Percentiles rank a stretch among this genome's conserved stretches.
Evolutionary conservation across 495 filamentous ascomycete genomes (phyloP).

Genomic region (Pseudoneurospora amorphoporcata): DNA sequence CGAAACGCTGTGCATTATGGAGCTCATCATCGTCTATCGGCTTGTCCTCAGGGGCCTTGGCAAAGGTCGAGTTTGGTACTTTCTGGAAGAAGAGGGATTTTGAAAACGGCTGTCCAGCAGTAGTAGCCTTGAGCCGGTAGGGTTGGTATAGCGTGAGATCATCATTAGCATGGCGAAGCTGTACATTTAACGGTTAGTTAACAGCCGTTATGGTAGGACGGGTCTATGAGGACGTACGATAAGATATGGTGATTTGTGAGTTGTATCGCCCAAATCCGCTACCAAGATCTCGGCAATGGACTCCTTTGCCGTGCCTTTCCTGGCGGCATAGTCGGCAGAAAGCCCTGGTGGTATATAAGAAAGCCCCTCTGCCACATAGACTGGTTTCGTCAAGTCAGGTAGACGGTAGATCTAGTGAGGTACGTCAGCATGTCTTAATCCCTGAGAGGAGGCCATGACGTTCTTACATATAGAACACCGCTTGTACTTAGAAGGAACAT

Average conservation of each 20-base stretch:
- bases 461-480: slow-evolving; percentile 62
- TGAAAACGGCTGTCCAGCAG: slow-evolving; percentile 22
- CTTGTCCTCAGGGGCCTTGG: slow-evolving; percentile 37
- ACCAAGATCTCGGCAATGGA: slow-evolving; percentile 65
- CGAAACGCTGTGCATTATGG: slow-evolving; percentile 15
- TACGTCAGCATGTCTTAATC: slow-evolving; percentile 4
- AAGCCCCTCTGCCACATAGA: slow-evolving; percentile 59
- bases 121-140: slow-evolving; percentile 36
- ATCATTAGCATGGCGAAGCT: slow-evolving; percentile 69
- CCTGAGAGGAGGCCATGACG: not conserved
- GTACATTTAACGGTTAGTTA: slow-evolving; percentile 2
- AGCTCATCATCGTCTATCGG: slow-evolving; percentile 28
- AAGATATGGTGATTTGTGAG: slow-evolving; percentile 61
- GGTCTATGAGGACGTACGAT: slow-evolving; percentile 41
- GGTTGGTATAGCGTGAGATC: slow-evolving; percentile 86
- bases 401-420: slow-evolving; percentile 48
- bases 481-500: slow-evolving; percentile 63
- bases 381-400: slow-evolving; percentile 47
- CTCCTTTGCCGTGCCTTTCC: slow-evolving; percentile 60
- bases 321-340: slow-evolving; percentile 54
- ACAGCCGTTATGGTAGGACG: not conserved
- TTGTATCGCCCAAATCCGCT: slow-evolving; percentile 71
- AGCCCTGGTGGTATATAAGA: slow-evolving; percentile 69
- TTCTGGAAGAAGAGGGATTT: slow-evolving; percentile 63
- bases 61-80: slow-evolving; percentile 50